Base-by-base conservation (phyloP, 768 basidiomycete species). In the Phanerodontia chrysosporium region DNA sequence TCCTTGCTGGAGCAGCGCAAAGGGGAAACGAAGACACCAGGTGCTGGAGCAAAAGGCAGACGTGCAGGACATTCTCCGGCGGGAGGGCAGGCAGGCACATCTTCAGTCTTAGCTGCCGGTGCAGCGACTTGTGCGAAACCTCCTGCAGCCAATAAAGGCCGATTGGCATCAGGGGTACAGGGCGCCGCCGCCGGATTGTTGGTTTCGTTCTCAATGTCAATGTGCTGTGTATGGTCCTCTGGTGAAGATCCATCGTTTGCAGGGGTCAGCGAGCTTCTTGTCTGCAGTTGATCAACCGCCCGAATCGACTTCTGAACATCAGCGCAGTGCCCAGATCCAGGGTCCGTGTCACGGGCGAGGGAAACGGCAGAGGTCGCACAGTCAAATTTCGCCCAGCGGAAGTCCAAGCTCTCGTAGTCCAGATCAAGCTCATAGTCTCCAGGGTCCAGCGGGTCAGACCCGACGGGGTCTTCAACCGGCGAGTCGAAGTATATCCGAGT, bases 351-450 rank as follows among this genome's bases (percentile, higher is more conserved):
- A n/a, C n/a, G n/a, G n/a, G n/a, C n/a, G n/a, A n/a, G n/a, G n/a
- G n/a, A n/a, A n/a, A n/a, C n/a, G n/a, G n/a, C n/a, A n/a, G n/a
- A 10, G 27, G 13, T 21, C 36, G n/a, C 52, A 14, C 52, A 36
- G 21, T 75, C 67, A 62, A 86, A 87, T 9, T 79, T 78, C 48
- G 72, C 69, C 85, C 86, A 87, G 53, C 66, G 75, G 62, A 87
- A 87, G 64, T 81, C 81, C 9, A 86, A 69, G 3, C 65, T 64
- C 6, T 72, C 68, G 44, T 64, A 64, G n/a, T 74, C 69, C 39
- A 75, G 68, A 59, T 78, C 74, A 44, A 81, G 63, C 27, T 73
- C 72, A 60, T 74, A 78, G 49, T 69, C 68, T 51, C 67, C 66
- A 35, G 70, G 59, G 29, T 74, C 68, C 36, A 76, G 68, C 63